Evolutionary conservation across 192 early-diverging fungal species (phyloP).

Genomic region (Borealophlyctis nickersoniae): DNA sequence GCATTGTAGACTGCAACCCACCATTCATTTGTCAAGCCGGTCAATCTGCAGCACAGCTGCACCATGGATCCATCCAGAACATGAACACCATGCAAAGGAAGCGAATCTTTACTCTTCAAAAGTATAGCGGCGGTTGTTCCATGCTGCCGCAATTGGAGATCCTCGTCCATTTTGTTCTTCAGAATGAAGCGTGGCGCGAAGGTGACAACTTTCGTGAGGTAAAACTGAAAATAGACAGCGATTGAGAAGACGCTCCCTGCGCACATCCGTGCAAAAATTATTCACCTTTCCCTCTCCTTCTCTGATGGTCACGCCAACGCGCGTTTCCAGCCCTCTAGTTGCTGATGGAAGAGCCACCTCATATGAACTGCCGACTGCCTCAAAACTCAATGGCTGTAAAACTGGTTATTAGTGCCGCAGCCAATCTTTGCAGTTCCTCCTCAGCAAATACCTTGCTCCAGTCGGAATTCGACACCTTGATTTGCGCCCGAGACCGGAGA

Average conservation of each 20-base stretch:
- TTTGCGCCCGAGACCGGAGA: constrained; percentile 70
- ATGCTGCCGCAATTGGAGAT: constrained; percentile 71
- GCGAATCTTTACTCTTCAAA: constrained; percentile 50
- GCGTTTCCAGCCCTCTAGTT: constrained; percentile 54
- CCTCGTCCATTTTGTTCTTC: constrained; percentile 72
- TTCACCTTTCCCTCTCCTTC: constrained; percentile 84
- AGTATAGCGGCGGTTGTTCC: constrained; percentile 49
- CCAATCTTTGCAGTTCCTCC: too few species aligned
- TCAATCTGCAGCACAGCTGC: constrained; percentile 64
- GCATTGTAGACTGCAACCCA: constrained; percentile 15
- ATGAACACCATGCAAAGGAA: constrained; percentile 67
- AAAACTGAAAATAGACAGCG: constrained; percentile 24
- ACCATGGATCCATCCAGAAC: constrained; percentile 44
- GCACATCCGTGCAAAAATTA: background rate
- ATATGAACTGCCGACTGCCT: constrained; percentile 85
- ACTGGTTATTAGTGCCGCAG: too few species aligned
- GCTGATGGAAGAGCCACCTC: constrained; percentile 68
- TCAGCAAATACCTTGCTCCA: constrained; percentile 73
- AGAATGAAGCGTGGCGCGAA: constrained; percentile 88
- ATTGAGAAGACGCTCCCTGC: background rate
- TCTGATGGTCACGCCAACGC: constrained; percentile 80
- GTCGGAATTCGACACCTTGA: constrained; percentile 70
- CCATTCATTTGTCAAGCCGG: constrained; percentile 71
- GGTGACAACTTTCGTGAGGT: constrained; percentile 81
- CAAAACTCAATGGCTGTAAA: constrained; percentile 85